Evolutionary conservation across 1,139 yeast genomes (phyloP).

Genomic region (Protomyces inouyei): DNA sequence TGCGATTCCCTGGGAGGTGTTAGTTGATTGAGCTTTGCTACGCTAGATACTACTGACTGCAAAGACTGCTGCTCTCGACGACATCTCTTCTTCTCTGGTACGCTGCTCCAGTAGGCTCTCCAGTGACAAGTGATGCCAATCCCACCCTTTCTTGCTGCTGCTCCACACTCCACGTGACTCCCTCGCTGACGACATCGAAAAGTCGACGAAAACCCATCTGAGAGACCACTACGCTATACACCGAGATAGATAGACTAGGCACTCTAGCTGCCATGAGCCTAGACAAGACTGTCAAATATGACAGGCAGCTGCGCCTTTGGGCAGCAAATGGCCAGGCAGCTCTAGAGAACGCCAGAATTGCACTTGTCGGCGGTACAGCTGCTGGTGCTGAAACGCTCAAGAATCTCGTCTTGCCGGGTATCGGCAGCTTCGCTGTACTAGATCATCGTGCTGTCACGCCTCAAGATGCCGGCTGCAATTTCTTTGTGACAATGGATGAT

Average conservation of each 20-base stretch:
- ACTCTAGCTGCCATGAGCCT: not conserved
- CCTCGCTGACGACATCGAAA: too few species aligned
- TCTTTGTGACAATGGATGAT: slow-evolving; percentile 52
- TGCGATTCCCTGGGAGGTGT: not conserved
- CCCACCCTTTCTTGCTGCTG: too few species aligned
- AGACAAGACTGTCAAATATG: slow-evolving; percentile 49
- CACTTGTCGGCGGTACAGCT: slow-evolving; percentile 57
- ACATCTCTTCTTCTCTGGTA: not conserved
- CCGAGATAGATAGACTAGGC: not conserved
- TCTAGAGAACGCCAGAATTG: slow-evolving; percentile 56
- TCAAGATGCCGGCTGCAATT: slow-evolving; percentile 54
- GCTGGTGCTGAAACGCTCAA: slow-evolving; percentile 68
- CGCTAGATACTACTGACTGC: not conserved
- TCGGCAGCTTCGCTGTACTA: slow-evolving; percentile 62
- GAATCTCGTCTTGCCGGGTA: slow-evolving; percentile 64
- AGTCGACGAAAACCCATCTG: too few species aligned
- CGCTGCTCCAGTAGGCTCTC: too few species aligned
- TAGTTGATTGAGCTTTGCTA: not conserved
- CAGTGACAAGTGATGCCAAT: too few species aligned
- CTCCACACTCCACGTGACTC: too few species aligned
- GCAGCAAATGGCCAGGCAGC: slow-evolving; percentile 67
- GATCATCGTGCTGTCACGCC: slow-evolving; percentile 46
- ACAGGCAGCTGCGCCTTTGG: slow-evolving; percentile 88
- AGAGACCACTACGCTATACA: too few species aligned
- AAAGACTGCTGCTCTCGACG: not conserved